A percentile compares a stretch with the other conserved stretches of the same genome.
phyloP scores from a whole-genome alignment of 139 green algal genomes.

The Chlamydomonas sphaeroides region DNA sequence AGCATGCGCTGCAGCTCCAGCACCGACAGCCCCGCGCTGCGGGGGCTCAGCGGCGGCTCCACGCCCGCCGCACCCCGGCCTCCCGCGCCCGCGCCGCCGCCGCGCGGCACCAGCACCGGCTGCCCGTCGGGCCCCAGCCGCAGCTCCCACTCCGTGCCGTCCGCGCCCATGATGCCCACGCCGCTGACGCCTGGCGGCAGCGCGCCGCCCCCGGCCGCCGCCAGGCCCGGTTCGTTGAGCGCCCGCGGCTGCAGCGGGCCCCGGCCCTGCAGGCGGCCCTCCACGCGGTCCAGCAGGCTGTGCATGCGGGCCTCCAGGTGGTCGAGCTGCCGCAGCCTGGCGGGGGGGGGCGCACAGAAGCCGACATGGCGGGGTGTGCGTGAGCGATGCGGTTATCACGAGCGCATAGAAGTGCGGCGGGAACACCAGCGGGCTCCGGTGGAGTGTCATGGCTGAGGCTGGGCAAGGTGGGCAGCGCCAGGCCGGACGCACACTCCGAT shows the following conservation, averaged over 20 bases:
- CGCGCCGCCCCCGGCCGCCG: too few relatives aligned
- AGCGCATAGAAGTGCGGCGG: too few relatives aligned
- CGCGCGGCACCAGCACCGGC: neutral
- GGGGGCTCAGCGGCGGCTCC: neutral
- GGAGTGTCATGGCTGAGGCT: too few relatives aligned
- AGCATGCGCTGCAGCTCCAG: slow-evolving; percentile 48
- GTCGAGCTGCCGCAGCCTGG: slow-evolving; percentile 42
- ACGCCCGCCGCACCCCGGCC: neutral
- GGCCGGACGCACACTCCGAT: too few relatives aligned
- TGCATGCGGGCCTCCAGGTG: slow-evolving; percentile 24
- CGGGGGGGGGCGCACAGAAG: too few relatives aligned
- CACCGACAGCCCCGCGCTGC: slow-evolving; percentile 22
- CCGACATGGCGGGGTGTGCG: too few relatives aligned
- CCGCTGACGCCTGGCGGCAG: too few relatives aligned
- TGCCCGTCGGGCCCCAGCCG: neutral
- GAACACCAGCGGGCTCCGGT: too few relatives aligned
- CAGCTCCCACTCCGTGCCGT: neutral
- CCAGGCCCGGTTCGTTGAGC: neutral
- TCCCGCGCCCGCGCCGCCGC: neutral
- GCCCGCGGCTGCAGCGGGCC: neutral
- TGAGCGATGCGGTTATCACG: too few relatives aligned
- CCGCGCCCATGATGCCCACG: too few relatives aligned
- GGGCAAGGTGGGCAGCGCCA: too few relatives aligned
- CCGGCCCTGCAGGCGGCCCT: neutral
- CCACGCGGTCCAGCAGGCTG: slow-evolving; percentile 12